Base-by-base conservation (phyloP, 257 asterid species). In the Gardenia jasminoides region DNA sequence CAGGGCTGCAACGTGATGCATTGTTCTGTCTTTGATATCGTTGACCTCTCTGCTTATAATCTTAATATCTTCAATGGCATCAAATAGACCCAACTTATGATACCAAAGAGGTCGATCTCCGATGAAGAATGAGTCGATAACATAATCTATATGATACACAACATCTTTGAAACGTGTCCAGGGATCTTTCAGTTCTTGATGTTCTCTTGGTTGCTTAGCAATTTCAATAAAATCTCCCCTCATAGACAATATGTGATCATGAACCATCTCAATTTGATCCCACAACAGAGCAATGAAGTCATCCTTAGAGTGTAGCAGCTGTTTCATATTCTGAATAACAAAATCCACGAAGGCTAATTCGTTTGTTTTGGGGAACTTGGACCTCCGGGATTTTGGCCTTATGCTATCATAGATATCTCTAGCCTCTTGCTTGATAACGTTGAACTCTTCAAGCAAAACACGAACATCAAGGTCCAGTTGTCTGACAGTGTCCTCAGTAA, bases 341-440 rank as follows among this genome's bases (percentile, higher is more conserved):
- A 20, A 43, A 62, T 48, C n/a, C 12, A 75, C 39, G 3, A 59
- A 39, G 70, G 58, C 79, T 39, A n/a, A 70, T 12, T 26, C 54
- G 7, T 75, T 61, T 7, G 79, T 75, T 61, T 33, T 61, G 50
- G 79, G 79, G 31, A 75, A 59, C 6, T 44, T 44, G 19, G 72
- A 43, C 6, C 62, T 15, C 28, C 28, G 9, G 28, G 62, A 46
- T 52, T 64, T 76, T 15, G 72, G 64, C 17, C 43, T 6, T 15
- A 75, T 43, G 15, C 61, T 31, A 8, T 62, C 39, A 41, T n/a
- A 59, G 50, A 28, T 62, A n/a, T 26, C 10, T 75, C 6, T 43
- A 20, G 50, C 43, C 22, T 75, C 26, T 22, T 22, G 43, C 24
- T 75, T 41, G 50, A n/a, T 48, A 61, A 59, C n/a, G 39, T 22